These are phyloP conservation scores for Rauvolfia tetraphylla DNA, from an alignment of 257 asterid species.

Conservation along the genomic window DNA sequence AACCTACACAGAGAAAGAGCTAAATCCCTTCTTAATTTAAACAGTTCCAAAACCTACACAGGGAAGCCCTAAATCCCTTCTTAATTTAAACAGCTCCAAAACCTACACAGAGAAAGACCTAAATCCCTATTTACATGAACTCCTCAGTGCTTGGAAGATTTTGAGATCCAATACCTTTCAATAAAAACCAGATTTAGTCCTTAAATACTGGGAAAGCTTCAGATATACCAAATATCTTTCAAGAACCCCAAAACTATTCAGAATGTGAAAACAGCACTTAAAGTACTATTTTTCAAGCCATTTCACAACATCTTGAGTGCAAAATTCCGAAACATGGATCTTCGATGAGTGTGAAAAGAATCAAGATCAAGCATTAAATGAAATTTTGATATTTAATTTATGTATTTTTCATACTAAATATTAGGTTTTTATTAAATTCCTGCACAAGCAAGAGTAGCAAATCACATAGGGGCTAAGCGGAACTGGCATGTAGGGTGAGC, in stretches of 20 bases:
- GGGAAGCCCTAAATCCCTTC: background rate
- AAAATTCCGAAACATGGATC: background rate
- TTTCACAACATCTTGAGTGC: background rate
- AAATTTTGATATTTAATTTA: too few species aligned
- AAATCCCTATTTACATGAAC: background rate
- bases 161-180: background rate
- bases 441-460: too few species aligned
- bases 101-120: background rate
- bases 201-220: too few species aligned
- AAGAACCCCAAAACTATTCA: background rate
- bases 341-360: background rate
- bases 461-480: too few species aligned
- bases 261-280: background rate
- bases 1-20: background rate
- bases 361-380: too few species aligned
- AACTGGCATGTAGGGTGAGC: too few species aligned
- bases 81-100: too few species aligned
- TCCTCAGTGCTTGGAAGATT: background rate
- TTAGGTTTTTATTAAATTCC: too few species aligned
- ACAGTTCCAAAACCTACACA: background rate
- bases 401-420: too few species aligned
- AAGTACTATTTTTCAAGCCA: background rate
- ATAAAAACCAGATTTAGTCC: background rate
- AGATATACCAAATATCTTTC: background rate
- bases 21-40: background rate